These are phyloP conservation scores for Trichoderma lentiforme DNA, from an alignment of 2,329 filamentous ascomycete species.

Conservation along the genomic window DNA sequence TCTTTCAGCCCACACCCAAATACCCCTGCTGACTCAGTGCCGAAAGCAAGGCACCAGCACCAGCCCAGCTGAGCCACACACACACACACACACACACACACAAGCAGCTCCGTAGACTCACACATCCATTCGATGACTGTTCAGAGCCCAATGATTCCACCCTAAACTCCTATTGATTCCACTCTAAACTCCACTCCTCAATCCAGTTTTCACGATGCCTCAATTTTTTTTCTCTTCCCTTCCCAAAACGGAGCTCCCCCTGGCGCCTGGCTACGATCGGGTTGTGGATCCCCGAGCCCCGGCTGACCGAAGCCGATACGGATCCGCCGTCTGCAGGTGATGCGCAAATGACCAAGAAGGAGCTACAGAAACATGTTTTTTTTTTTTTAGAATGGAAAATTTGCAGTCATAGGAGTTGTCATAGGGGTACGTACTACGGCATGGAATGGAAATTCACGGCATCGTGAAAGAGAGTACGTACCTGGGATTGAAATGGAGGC, in stretches of 20 bases:
- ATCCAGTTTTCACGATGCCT: background rate
- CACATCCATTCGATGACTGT: background rate
- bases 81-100: background rate
- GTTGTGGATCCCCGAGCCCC: background rate
- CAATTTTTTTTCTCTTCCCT: background rate
- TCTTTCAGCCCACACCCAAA: background rate
- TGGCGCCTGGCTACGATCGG: conserved; percentile 14
- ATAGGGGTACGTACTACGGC: background rate
- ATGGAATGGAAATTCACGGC: conserved; percentile 14
- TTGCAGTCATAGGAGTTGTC: background rate
- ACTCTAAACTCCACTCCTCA: background rate
- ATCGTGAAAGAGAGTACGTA: conserved; percentile 15
- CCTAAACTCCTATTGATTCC: background rate
- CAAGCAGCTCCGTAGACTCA: background rate
- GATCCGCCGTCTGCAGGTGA: conserved; percentile 8
- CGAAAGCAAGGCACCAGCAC: background rate
- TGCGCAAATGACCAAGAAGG: background rate
- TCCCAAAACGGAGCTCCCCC: background rate
- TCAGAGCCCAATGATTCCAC: background rate
- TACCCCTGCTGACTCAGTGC: conserved; percentile 5
- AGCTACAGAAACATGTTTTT: background rate
- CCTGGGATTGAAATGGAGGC: background rate
- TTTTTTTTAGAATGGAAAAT: background rate
- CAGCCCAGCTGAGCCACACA: conserved; percentile 6
- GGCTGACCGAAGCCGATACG: background rate